Percentiles rank a stretch among this genome's conserved stretches.
These are phyloP conservation scores for Chenopodium formosanum DNA, from an alignment of 148 eudicot species.

Conservation along the genomic window DNA sequence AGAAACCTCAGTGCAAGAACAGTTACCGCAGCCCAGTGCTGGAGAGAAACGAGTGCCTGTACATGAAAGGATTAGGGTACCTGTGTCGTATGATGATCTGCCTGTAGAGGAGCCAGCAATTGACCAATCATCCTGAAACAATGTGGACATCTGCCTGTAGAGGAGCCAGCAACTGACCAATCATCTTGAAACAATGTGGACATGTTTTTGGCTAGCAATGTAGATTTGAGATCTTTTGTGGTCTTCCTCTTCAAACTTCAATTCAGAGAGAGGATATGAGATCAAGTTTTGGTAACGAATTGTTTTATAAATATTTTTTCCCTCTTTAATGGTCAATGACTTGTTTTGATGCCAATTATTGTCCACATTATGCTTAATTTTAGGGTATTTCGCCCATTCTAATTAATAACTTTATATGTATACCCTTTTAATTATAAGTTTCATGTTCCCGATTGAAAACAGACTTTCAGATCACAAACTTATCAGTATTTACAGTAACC, in stretches of 20 bases:
- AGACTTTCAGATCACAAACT: background rate
- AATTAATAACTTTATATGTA: too few relatives aligned
- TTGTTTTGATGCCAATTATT: too few relatives aligned
- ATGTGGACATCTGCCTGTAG: constrained; percentile 39
- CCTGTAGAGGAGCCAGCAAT: constrained; percentile 37
- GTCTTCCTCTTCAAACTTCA: background rate
- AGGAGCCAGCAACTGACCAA: constrained; percentile 27
- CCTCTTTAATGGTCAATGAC: too few relatives aligned
- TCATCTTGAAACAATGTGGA: background rate
- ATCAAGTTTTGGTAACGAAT: background rate
- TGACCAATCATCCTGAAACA: constrained; percentile 7
- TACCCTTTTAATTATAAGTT: too few relatives aligned
- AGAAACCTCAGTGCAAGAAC: constrained; percentile 20
- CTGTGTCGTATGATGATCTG: constrained; percentile 73
- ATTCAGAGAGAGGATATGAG: background rate
- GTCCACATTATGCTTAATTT: too few relatives aligned
- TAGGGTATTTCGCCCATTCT: too few relatives aligned
- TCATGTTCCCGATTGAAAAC: background rate
- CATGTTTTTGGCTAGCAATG: background rate
- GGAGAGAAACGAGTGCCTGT: constrained; percentile 43
- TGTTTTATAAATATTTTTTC: too few relatives aligned
- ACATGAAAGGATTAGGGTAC: constrained; percentile 59
- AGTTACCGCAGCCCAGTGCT: constrained; percentile 20
- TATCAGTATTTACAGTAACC: too few relatives aligned
- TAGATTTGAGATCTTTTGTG: background rate